Evolutionary conservation across 768 basidiomycete genomes (phyloP).

Genomic region (Boletus pseudo-olivaceus): DNA sequence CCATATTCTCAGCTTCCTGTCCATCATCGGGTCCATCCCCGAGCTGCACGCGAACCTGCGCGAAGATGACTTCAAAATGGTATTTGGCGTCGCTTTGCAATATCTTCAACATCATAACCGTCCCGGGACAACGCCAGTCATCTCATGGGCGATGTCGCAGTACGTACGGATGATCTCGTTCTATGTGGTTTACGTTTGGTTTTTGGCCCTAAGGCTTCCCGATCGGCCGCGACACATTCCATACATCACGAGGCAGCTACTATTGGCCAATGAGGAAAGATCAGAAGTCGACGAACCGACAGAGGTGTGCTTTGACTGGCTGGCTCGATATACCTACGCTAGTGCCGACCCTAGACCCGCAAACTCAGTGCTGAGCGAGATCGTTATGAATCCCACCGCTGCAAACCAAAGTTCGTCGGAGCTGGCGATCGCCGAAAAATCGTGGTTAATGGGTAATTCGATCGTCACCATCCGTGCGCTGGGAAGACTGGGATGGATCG

Average conservation of each 20-base stretch:
- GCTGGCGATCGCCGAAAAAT: constrained; percentile 54
- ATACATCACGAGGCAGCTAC: constrained; percentile 82
- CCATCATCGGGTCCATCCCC: constrained; percentile 78
- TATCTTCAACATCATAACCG: constrained; percentile 91
- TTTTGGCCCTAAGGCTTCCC: constrained; percentile 77
- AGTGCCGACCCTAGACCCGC: constrained; percentile 91
- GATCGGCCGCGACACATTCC: constrained; percentile 79
- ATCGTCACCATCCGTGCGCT: constrained; percentile 79
- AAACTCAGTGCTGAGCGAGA: constrained; percentile 70
- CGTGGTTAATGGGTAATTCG: constrained; percentile 84
- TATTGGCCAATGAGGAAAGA: constrained; percentile 79
- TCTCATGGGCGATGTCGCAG: constrained; percentile 85
- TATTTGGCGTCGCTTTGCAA: constrained; percentile 90
- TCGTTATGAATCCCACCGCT: constrained; percentile 60
- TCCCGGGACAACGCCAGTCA: constrained; percentile 50
- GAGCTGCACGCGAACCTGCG: constrained; percentile 86
- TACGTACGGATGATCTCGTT: constrained; percentile 89
- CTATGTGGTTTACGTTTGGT: constrained; percentile 92
- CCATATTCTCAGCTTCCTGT: constrained; percentile 92
- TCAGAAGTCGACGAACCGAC: constrained; percentile 80
- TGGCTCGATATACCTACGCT: constrained; percentile 90
- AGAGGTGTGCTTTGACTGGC: constrained; percentile 97
- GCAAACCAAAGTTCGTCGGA: constrained; percentile 34
- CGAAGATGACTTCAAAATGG: constrained; percentile 85
- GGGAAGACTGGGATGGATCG: constrained; percentile 79